These are phyloP conservation scores for Trametes sanguinea DNA, from an alignment of 768 basidiomycete genomes.

Conservation along the genomic window DNA sequence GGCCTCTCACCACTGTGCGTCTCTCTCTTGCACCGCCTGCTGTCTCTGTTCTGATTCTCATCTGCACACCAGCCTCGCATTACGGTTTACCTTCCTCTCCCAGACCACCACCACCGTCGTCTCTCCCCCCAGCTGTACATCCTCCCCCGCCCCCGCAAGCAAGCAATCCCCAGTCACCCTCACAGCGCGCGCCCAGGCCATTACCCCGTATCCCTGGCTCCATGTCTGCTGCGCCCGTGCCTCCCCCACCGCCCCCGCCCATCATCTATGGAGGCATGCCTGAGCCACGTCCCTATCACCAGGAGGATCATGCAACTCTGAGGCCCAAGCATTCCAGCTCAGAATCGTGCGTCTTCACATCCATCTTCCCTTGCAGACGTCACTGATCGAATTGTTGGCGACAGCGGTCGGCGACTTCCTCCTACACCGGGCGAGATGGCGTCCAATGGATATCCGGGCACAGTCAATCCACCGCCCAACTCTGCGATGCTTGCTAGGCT, in stretches of 20 bases:
- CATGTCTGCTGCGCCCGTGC: constrained; percentile 16
- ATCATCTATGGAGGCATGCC: constrained; percentile 20
- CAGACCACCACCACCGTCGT: constrained; percentile 23
- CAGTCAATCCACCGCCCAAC: constrained; percentile 18
- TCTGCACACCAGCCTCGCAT: constrained; percentile 7
- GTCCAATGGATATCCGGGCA: constrained; percentile 21
- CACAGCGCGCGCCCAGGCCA: constrained; percentile 28
- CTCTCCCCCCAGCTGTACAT: constrained; percentile 10
- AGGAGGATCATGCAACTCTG: constrained; percentile 9
- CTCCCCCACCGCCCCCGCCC: constrained; percentile 27
- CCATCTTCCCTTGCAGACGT: neutral
- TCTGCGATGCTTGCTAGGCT: constrained; percentile 18
- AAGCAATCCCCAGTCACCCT: constrained; percentile 26
- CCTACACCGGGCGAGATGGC: constrained; percentile 12
- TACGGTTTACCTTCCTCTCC: constrained; percentile 28
- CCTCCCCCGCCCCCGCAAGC: neutral
- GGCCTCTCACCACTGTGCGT: constrained; percentile 16
- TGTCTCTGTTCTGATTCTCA: constrained; percentile 15
- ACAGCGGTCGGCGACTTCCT: constrained; percentile 25
- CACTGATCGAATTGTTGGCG: neutral
- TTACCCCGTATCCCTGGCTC: constrained; percentile 31
- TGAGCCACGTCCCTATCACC: constrained; percentile 22
- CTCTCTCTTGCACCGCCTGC: constrained; percentile 22
- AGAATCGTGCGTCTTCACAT: constrained; percentile 26
- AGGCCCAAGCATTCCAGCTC: constrained; percentile 22